Evolutionary conservation across 2,329 filamentous ascomycete genomes (phyloP).

Genomic region (Zarea fungicola): DNA sequence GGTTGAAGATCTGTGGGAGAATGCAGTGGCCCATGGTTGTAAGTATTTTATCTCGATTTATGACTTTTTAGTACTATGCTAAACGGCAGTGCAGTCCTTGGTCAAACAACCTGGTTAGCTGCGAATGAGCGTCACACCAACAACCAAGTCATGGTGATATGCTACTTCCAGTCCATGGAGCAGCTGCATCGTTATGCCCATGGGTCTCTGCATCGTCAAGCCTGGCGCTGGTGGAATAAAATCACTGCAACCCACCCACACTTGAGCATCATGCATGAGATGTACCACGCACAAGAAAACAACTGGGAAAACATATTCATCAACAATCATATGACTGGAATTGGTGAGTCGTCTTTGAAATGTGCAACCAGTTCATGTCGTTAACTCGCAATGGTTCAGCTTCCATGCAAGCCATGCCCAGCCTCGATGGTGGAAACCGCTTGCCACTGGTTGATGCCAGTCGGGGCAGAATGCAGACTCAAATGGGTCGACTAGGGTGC

Average conservation of each 20-base stretch:
- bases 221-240: conserved; percentile 40
- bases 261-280: conserved; percentile 45
- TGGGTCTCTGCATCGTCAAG: conserved; percentile 34
- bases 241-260: conserved; percentile 29
- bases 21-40: background rate
- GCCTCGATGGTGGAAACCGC: background rate
- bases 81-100: background rate
- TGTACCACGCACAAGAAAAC: conserved; percentile 34
- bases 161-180: conserved; percentile 42
- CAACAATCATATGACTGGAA: conserved; percentile 19
- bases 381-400: background rate
- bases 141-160: conserved; percentile 33
- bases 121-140: conserved; percentile 15
- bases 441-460: background rate
- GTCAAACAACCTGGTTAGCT: background rate
- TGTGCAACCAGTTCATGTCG: background rate
- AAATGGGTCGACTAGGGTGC: background rate
- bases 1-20: background rate
- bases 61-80: no score
- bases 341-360: background rate
- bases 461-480: background rate
- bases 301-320: conserved; percentile 43
- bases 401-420: background rate
- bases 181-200: conserved; percentile 43
- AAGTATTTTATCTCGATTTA: no score